Evolutionary conservation across 78 protist species (phyloP), one percentile per base, ranked within the genome.

Genomic region (Pigoraptor vietnamica): DNA sequence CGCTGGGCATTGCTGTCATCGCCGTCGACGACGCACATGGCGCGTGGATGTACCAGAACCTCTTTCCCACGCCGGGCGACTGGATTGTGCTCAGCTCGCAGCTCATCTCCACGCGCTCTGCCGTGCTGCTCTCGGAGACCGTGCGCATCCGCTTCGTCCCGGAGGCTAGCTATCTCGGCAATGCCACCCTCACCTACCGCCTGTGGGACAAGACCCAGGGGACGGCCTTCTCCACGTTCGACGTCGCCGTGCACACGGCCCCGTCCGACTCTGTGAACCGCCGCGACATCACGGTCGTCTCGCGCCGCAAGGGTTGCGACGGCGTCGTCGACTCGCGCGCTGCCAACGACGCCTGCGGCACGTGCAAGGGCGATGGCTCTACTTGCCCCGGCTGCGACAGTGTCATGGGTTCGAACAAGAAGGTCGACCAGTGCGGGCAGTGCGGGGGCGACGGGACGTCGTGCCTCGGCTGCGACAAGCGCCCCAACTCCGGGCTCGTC

Each of bases 401-500:
- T 19, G 83, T 79, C n/a, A 2, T 25, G 1, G 83, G 35, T 2
- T 79, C 83, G n/a, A 79, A 79, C 32, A 25, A 25, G 83, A 2
- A 25, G 35, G n/a, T 25, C 34, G 93, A 91, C 36, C 48, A 6
- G 39, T 91, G 93, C 55, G 89, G 89, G 29, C 38, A 34, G 48
- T 91, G 93, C 79, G 90, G 87, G 32, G 93, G 91, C 34, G 79
- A 81, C 39, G 89, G 81, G 40, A 2, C 25, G 40, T 81, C 91
- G 48, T 93, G 94, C 89, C 10, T 89, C 23, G 94, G 94, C 37
- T 93, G 94, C 67, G 94, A 93, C 83, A 40, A 33, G 14, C 40
- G 83, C 37, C 86, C 79, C 34, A 81, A 86, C 88, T 89, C 91
- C 88, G 88, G 88, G 14, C 23, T 24, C 33, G 86, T 39, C 24